Evolutionary conservation across 1,284 basidiomycete species (phyloP).

Genomic region (Volvariella volvacea): DNA sequence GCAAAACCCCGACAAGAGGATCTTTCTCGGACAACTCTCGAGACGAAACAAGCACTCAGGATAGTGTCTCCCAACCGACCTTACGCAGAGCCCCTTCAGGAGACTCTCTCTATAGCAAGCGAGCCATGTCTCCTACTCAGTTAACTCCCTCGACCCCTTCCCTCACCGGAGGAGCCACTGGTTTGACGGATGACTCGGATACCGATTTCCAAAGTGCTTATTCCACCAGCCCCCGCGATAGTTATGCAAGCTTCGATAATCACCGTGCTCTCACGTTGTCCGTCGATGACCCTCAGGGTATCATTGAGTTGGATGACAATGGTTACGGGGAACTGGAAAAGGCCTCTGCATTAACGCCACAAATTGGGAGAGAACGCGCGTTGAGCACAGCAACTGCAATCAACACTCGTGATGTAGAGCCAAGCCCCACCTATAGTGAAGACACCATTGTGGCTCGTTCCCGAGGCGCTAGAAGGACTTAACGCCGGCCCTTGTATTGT

Average conservation of each 20-base stretch:
- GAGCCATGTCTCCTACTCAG: slow-evolving; percentile 24
- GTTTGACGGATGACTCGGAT: slow-evolving; percentile 70
- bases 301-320: slow-evolving; percentile 6
- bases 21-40: slow-evolving; percentile 24
- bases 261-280: slow-evolving; percentile 11
- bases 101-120: slow-evolving; percentile 24
- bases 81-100: slow-evolving; percentile 30
- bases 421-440: slow-evolving; percentile 32
- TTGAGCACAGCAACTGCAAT: slow-evolving; percentile 40
- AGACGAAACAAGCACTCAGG: slow-evolving; percentile 18
- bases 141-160: slow-evolving; percentile 31
- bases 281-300: slow-evolving; percentile 11
- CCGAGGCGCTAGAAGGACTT: slow-evolving; percentile 12
- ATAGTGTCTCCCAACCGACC: slow-evolving; percentile 6
- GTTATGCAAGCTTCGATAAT: slow-evolving; percentile 40
- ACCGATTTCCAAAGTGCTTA: slow-evolving; percentile 82
- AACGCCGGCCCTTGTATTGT: neutral
- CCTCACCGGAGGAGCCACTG: slow-evolving; percentile 32
- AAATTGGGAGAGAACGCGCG: slow-evolving; percentile 32
- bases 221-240: slow-evolving; percentile 62
- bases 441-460: slow-evolving; percentile 23
- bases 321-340: neutral
- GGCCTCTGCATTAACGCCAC: slow-evolving; percentile 6
- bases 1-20: slow-evolving; percentile 27
- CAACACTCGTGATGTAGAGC: slow-evolving; percentile 17